Conservation (phyloP, 352 stramenopile genomes). For the Pythium grandisporangium region DNA sequence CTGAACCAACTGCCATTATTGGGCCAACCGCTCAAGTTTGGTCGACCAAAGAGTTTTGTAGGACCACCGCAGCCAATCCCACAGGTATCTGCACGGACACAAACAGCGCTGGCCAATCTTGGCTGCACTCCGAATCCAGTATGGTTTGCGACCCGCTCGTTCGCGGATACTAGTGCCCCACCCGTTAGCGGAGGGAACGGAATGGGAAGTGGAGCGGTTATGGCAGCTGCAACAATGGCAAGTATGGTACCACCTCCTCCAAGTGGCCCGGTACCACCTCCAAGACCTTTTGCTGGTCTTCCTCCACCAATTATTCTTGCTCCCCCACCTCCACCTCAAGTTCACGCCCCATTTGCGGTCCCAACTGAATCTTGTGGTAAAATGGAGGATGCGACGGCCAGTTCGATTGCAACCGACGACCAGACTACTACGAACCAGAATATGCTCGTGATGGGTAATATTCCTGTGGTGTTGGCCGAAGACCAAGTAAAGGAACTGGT, state of each 20-base stretch:
- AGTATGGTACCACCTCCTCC: neutral
- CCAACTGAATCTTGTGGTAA: too few relatives aligned
- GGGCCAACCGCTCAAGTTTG: conserved; percentile 81
- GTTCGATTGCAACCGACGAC: neutral
- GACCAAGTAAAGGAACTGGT: conserved; percentile 80
- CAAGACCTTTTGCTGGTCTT: too few relatives aligned
- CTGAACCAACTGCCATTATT: conserved; percentile 76
- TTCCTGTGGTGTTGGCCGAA: conserved; percentile 63
- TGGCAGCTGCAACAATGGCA: conserved; percentile 5
- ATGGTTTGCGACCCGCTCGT: conserved; percentile 46
- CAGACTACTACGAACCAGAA: conserved; percentile 13
- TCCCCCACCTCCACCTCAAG: too few relatives aligned
- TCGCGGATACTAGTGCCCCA: too few relatives aligned
- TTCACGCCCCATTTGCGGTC: neutral
- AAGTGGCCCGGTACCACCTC: too few relatives aligned
- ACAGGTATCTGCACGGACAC: conserved; percentile 45
- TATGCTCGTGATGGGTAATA: conserved; percentile 74
- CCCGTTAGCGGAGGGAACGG: conserved; percentile 8
- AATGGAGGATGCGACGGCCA: too few relatives aligned
- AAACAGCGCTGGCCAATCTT: conserved; percentile 74
- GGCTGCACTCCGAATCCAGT: conserved; percentile 72
- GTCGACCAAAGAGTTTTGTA: conserved; percentile 73
- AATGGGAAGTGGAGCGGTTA: too few relatives aligned
- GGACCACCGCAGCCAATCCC: conserved; percentile 75
- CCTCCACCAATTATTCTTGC: too few relatives aligned